Evolutionary conservation across 164 flowering plant genomes (phyloP).

Genomic region (grape (Vitis vinifera)): ASM3070453v1 NC_081808.1:7657001-7657500

Average conservation of each 20-base stretch:
- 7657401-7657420: no score
- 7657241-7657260: constrained; percentile 49
- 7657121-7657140: constrained; percentile 54
- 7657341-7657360: no score
- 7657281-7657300: constrained; percentile 91
- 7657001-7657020: constrained; percentile 81
- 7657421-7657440: no score
- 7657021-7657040: constrained; percentile 72
- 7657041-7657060: constrained; percentile 70
- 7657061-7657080: constrained; percentile 71
- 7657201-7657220: constrained; percentile 98
- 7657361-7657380: no score
- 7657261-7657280: constrained; percentile 64
- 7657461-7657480: no score
- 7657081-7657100: constrained; percentile 57
- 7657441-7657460: no score
- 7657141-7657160: constrained; percentile 50
- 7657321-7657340: constrained; percentile 17
- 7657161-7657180: constrained; percentile 89
- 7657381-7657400: no score
- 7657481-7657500: no score
- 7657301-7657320: constrained; percentile 64
- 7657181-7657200: constrained; percentile 71
- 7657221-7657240: constrained; percentile 67
- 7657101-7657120: constrained; percentile 48